Conservation (phyloP, 1,284 basidiomycete species). For the Marasmius tenuissimus region DNA sequence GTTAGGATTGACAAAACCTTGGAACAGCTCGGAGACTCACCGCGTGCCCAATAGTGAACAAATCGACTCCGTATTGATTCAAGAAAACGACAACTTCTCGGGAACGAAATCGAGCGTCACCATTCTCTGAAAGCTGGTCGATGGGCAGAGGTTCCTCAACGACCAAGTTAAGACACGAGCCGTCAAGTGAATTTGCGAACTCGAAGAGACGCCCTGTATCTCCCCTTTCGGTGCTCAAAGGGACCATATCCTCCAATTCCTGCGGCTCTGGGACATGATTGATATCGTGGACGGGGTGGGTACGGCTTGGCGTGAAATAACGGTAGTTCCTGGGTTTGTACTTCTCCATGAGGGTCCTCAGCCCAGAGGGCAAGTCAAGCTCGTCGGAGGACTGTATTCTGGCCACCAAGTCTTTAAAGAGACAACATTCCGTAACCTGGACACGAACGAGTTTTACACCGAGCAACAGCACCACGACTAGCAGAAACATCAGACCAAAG, state of each 20-base stretch:
- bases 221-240: background rate
- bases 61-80: background rate
- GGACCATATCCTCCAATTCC: background rate
- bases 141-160: background rate
- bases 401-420: background rate
- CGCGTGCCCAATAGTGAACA: background rate
- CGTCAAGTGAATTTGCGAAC: background rate
- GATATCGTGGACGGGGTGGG: background rate
- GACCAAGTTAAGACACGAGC: background rate
- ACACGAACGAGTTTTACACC: background rate
- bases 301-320: background rate
- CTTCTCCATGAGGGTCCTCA: background rate
- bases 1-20: background rate
- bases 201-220: background rate
- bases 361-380: background rate
- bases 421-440: background rate
- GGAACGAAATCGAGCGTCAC: background rate
- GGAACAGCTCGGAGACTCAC: background rate
- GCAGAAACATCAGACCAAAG: too few species aligned
- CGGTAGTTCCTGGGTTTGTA: background rate
- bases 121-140: background rate
- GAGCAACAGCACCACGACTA: background rate
- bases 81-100: background rate
- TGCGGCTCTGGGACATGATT: background rate
- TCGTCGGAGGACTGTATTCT: background rate